Evolutionary conservation across 768 basidiomycete species (phyloP).

Genomic region (Lactarius vividus): DNA sequence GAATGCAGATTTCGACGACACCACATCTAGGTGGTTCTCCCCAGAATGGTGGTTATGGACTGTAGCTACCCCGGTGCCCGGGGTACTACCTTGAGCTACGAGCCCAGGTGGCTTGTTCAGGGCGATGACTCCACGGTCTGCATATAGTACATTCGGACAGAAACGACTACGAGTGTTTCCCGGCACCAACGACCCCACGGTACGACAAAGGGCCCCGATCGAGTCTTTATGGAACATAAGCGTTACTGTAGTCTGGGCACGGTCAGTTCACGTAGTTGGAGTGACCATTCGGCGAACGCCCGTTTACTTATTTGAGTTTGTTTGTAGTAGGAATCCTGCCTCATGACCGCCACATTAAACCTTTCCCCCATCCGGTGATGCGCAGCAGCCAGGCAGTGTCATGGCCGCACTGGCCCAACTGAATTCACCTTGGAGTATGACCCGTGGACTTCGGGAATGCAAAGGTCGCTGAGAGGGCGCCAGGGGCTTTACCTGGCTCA

Average conservation of each 20-base stretch:
- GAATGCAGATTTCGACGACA: not conserved
- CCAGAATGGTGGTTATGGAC: not conserved
- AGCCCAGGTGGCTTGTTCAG: conserved; percentile 28
- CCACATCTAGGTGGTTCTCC: not conserved
- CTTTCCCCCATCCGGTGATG: not conserved
- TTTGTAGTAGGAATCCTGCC: conserved; percentile 22
- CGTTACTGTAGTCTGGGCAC: not conserved
- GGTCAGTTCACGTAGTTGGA: not conserved
- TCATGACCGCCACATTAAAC: not conserved
- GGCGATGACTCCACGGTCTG: conserved; percentile 26
- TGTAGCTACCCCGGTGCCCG: not conserved
- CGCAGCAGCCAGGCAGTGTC: not conserved
- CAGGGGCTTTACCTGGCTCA: not conserved
- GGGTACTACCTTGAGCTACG: conserved; percentile 19
- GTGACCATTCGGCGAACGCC: not conserved
- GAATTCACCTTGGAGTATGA: not conserved
- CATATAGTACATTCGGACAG: conserved; percentile 15
- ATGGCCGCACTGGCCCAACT: not conserved
- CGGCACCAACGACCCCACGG: not conserved
- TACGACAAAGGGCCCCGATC: not conserved
- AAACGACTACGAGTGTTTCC: not conserved
- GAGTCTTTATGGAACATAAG: not conserved
- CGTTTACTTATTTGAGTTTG: conserved; percentile 10
- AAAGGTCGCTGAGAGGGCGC: not conserved
- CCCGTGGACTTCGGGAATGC: not conserved